Evolutionary conservation across 495 filamentous ascomycete species (phyloP), one percentile per base, ranked within the genome.

Genomic region (Neurospora hispaniola): DNA sequence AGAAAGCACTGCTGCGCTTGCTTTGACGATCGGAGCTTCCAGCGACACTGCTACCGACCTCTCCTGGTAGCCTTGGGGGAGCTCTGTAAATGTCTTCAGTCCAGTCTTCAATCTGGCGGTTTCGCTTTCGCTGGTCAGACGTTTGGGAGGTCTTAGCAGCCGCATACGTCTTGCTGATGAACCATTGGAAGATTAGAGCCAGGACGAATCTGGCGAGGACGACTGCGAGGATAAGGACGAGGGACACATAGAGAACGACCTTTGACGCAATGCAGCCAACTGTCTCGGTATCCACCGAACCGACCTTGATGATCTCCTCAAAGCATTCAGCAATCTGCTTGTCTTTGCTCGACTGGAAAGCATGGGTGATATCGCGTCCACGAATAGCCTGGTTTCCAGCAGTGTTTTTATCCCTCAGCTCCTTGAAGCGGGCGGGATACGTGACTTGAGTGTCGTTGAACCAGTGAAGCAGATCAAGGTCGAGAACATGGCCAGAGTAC

Each of bases 41-140:
- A 44, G 81, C 84, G 72, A 87, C 82, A 75, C 88, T 86, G 79
- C 85, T 88, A 6, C 85, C 85, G 70, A 89, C 82, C 73, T 97
- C 94, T 4, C 87, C 87, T 1, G 87, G 84, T 74, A 97, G 83
- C 69, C 93, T 90, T 72, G 93, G 92, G 3, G 93, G 93, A 12
- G 94, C 91, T 39, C 93, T 90, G 77, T 98, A 98, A 77, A 98
- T 98, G 76, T 99, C 96, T 73, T 99, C 94, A 14, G 90, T 91
- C 96, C 96, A 99, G 75, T 98, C 95, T 81, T 99, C 96, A 72
- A 99, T 99, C 79, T 98, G 93, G 73, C 93, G 90, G 71, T 95
- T 90, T 62, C 96, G 89, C 79, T 92, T 90, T 78, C 92, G 93
- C 66, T 87, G 85, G 80, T 94, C 90, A 3, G 91, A 86, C 6